These are phyloP conservation scores for Discostella pseudostelligera DNA, from an alignment of 108 stramenopile genomes.

Conservation along the genomic window DNA sequence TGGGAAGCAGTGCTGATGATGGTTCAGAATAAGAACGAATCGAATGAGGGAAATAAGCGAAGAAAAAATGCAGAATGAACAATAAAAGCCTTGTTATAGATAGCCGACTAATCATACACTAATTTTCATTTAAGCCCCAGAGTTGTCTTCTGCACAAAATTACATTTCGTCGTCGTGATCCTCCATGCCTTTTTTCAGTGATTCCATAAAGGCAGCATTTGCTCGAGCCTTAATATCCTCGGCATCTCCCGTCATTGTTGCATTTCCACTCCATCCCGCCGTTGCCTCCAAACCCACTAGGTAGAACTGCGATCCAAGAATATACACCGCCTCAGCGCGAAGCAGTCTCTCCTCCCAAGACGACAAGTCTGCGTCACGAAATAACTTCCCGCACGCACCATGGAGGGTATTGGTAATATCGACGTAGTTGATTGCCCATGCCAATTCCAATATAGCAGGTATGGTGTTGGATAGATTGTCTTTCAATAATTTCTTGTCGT, in stretches of 20 bases:
- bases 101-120: background rate
- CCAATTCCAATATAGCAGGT: slow-evolving; percentile 40
- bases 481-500: slow-evolving; percentile 18
- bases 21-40: slow-evolving; percentile 5
- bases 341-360: slow-evolving; percentile 29
- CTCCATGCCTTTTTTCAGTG: slow-evolving; percentile 34
- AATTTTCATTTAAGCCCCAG: too few relatives aligned
- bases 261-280: slow-evolving; percentile 14
- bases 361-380: slow-evolving; percentile 39
- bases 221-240: slow-evolving; percentile 51
- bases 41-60: background rate
- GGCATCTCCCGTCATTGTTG: slow-evolving; percentile 14
- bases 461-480: slow-evolving; percentile 37
- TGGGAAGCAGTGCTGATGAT: slow-evolving; percentile 38
- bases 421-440: slow-evolving; percentile 47
- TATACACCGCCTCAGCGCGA: slow-evolving; percentile 40
- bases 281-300: slow-evolving; percentile 34
- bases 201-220: slow-evolving; percentile 41
- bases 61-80: background rate
- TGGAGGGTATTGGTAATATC: slow-evolving; percentile 47
- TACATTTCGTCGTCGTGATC: background rate
- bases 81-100: background rate
- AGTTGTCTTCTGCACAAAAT: too few relatives aligned
- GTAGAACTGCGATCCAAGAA: slow-evolving; percentile 44
- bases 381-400: slow-evolving; percentile 42